Evolutionary conservation across 129 eudicot genomes (phyloP).

Genomic region (Flaveria ramosissima): DNA sequence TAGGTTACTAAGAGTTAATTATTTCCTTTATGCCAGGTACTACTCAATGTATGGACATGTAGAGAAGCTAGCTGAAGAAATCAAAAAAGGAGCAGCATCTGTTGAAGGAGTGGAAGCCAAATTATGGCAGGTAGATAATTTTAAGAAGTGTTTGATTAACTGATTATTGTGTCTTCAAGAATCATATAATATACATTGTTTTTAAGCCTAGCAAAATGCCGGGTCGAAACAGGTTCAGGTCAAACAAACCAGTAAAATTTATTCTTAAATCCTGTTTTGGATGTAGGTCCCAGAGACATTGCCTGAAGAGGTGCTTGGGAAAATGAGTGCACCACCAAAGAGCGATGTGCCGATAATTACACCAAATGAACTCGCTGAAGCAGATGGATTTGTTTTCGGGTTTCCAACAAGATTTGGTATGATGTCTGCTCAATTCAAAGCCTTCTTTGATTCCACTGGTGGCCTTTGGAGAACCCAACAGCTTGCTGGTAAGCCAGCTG

Average conservation of each 20-base stretch:
- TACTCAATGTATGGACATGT: slow-evolving; percentile 92
- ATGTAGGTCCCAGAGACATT: slow-evolving; percentile 83
- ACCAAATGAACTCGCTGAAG: slow-evolving; percentile 60
- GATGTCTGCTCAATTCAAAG: slow-evolving; percentile 94
- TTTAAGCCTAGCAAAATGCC: not conserved
- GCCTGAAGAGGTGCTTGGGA: slow-evolving; percentile 64
- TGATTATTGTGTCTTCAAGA: not conserved
- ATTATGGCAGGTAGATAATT: slow-evolving; percentile 72
- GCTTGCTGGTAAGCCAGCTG: slow-evolving; percentile 92
- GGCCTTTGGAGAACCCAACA: slow-evolving; percentile 75
- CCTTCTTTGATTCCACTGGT: slow-evolving; percentile 81
- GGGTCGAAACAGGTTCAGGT: not conserved
- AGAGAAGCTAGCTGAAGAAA: slow-evolving; percentile 79
- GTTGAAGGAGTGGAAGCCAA: slow-evolving; percentile 92
- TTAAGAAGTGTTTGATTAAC: not conserved
- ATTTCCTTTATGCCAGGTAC: slow-evolving; percentile 51
- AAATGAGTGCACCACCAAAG: slow-evolving; percentile 84
- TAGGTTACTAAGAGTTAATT: slow-evolving; percentile 19
- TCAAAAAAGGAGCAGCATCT: slow-evolving; percentile 82
- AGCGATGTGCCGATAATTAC: slow-evolving; percentile 66
- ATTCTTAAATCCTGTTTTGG: not conserved
- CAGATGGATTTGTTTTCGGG: slow-evolving; percentile 80
- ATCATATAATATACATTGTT: not conserved
- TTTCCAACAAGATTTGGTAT: slow-evolving; percentile 96
- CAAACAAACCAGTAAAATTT: not conserved